Conservation (phyloP, 805 yeast species). For the Saccharomycopsis fibuligera region DNA sequence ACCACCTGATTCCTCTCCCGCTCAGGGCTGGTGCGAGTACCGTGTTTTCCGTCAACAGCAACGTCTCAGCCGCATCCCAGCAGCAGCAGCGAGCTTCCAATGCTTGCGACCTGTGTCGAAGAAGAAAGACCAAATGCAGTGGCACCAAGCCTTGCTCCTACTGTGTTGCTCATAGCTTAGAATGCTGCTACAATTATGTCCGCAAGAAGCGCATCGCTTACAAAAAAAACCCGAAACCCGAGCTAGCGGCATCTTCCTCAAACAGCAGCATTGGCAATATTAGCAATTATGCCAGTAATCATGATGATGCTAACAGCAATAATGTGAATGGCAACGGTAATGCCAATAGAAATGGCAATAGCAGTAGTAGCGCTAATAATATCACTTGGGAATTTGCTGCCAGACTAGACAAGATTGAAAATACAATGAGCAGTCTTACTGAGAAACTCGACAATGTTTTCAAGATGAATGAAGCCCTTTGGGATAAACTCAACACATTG, state of each 20-base stretch:
- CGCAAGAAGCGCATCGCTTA: slow-evolving; percentile 16
- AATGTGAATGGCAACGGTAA: background rate
- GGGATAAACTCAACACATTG: background rate
- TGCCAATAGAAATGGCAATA: background rate
- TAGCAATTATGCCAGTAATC: background rate
- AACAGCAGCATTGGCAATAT: background rate
- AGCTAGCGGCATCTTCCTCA: background rate
- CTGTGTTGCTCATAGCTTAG: slow-evolving; percentile 13
- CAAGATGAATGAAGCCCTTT: background rate
- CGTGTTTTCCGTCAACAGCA: too few relatives aligned
- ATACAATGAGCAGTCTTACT: background rate
- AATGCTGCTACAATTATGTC: slow-evolving; percentile 17
- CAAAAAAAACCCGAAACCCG: slow-evolving; percentile 2
- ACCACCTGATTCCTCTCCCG: too few relatives aligned
- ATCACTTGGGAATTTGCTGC: background rate
- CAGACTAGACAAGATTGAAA: background rate
- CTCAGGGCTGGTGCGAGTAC: too few relatives aligned
- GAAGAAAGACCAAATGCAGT: slow-evolving; percentile 19
- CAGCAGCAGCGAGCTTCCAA: slow-evolving; percentile 1
- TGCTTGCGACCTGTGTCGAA: slow-evolving; percentile 20
- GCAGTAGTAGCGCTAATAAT: too few relatives aligned
- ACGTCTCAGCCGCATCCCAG: too few relatives aligned
- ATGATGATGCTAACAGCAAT: background rate
- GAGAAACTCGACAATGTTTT: background rate
- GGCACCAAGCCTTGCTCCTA: slow-evolving; percentile 18